Base-by-base conservation (phyloP, 1,284 basidiomycete genomes). In the Fomitiporia mediterranea region DNA sequence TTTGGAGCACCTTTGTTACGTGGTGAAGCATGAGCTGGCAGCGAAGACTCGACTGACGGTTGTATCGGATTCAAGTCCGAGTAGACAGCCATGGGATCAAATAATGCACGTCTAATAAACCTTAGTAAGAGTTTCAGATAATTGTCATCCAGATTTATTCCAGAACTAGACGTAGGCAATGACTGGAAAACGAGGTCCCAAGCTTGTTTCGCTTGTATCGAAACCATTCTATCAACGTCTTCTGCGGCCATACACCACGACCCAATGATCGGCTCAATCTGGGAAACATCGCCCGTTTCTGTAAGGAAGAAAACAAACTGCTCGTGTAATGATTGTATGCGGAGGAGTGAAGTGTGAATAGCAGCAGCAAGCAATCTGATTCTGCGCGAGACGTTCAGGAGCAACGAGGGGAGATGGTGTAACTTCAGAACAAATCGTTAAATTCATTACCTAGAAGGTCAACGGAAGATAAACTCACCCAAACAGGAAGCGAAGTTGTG, bases 351-450 rank as follows among this genome's bases (percentile, higher is more conserved):
- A 0, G 77, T 66, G 62, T 97, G 93, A 0, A 94, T 71, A 6
- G 80, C 76, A 4, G 85, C 81, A 1, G 93, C 79, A 0, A 89
- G 74, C 6, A 80, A 67, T 13, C 92, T 83, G 19, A 95, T 77
- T 38, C 91, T 82, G 35, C 93, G 83, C 11, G 86, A 89, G 0
- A 92, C 83, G 59, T 94, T 90, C 17, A 92, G 74, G 43, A 94
- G 83, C 8, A 98, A 77, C 0, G 86, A 77, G 0, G 94, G 86
- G 37, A 91, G 74, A 69, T 97, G 92, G 70, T 97, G 91, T 37
- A 92, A 72, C 93, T 94, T 65, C 23, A 50, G 48, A 46, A 13
- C 15, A 52, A 32, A 48, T 62, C 23, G 61, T 28, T 17, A 46
- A 28, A n/a, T n/a, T 7, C 6, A 5, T 39, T 23, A 7, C 37